phyloP scores from a whole-genome alignment of 2,329 filamentous ascomycete species.

The Annulohypoxylon truncatum region DNA sequence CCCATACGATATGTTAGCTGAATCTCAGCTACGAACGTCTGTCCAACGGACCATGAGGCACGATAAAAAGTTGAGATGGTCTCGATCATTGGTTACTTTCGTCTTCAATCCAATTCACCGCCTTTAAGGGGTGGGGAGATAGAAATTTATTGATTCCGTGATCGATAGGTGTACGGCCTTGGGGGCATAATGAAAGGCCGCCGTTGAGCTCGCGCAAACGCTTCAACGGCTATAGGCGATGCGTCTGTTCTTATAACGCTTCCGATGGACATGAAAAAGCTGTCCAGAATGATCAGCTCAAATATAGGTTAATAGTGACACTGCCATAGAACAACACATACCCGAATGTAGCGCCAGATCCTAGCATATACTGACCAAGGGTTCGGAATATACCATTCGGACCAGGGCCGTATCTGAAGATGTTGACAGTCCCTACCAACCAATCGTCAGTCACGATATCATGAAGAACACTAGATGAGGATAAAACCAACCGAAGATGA shows the following conservation, averaged over 20 bases:
- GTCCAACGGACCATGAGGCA: neutral
- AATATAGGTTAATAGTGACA: neutral
- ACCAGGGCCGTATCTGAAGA: conserved; percentile 94
- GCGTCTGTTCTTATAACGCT: conserved; percentile 95
- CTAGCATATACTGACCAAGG: conserved; percentile 95
- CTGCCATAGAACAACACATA: conserved; percentile 56
- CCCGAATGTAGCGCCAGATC: conserved; percentile 96
- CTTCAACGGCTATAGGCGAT: conserved; percentile 78
- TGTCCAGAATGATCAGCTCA: conserved; percentile 50
- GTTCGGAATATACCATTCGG: conserved; percentile 94
- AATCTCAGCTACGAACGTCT: neutral
- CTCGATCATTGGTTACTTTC: neutral
- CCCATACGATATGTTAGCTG: conserved; percentile 4
- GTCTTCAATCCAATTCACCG: neutral
- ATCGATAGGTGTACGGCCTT: conserved; percentile 55
- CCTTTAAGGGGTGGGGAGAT: neutral
- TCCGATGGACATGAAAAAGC: conserved; percentile 99
- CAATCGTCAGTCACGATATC: conserved; percentile 23
- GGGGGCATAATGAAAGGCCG: conserved; percentile 75
- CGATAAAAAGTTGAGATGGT: neutral
- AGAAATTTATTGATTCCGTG: conserved; percentile 44
- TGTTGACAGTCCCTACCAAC: conserved; percentile 82
- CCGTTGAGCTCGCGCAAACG: conserved; percentile 79
- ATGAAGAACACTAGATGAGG: neutral
- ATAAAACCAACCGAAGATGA: conserved; percentile 82